phyloP scores from a whole-genome alignment of 371 early-diverging fungal species.

The Mucor piriformis region DNA sequence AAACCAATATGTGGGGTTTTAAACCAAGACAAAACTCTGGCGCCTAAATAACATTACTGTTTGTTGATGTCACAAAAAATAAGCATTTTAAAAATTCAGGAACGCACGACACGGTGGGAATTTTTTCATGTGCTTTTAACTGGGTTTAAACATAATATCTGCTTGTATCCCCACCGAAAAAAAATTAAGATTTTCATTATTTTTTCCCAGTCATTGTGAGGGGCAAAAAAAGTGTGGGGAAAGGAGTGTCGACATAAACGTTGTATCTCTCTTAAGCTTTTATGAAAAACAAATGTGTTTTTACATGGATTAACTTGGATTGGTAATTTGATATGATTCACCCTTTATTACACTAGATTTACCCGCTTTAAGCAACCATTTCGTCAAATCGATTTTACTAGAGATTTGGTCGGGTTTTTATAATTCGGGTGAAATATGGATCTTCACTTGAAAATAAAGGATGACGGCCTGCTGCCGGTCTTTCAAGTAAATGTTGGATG shows the following conservation, averaged over 20 bases:
- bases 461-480: neutral
- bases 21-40: too few species aligned
- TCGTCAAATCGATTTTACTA: neutral
- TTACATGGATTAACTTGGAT: too few species aligned
- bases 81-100: neutral
- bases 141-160: neutral
- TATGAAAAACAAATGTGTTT: too few species aligned
- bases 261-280: too few species aligned
- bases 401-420: too few species aligned
- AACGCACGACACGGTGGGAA: neutral
- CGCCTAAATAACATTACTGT: too few species aligned
- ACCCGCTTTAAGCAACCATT: neutral
- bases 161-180: neutral
- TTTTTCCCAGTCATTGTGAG: neutral
- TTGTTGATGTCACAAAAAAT: too few species aligned
- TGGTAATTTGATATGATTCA: constrained; percentile 1
- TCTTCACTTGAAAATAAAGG: neutral
- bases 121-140: constrained; percentile 1
- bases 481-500: neutral
- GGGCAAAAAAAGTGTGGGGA: neutral
- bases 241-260: neutral
- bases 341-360: neutral
- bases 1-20: too few species aligned
- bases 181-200: neutral
- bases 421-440: neutral